These are phyloP conservation scores for Babesia ovis DNA, from an alignment of 169 alveolate genomes.

Conservation along the genomic window DNA sequence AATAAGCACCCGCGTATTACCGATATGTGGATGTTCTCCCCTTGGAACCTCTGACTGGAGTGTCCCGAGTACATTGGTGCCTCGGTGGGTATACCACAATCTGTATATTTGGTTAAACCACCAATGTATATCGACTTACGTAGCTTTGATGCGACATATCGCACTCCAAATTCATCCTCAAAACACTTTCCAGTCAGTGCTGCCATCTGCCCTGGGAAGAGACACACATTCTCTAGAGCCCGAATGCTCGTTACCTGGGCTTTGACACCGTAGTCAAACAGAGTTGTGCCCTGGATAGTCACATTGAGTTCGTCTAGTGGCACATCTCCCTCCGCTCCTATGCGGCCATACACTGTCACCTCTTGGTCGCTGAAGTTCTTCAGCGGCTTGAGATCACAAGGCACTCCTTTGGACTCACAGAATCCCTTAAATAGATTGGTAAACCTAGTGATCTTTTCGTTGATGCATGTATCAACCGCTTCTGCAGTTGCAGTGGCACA, in stretches of 20 bases:
- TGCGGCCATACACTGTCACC: conserved; percentile 59
- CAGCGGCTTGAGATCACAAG: conserved; percentile 58
- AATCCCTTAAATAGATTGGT: conserved; percentile 51
- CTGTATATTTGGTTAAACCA: background rate
- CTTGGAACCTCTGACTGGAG: conserved; percentile 28
- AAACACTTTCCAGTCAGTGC: conserved; percentile 60
- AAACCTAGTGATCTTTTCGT: conserved; percentile 54
- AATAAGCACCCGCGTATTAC: conserved; percentile 50
- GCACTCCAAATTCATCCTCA: conserved; percentile 63
- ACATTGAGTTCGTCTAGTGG: conserved; percentile 54
- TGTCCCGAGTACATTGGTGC: conserved; percentile 34
- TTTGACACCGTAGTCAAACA: conserved; percentile 54
- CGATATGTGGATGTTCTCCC: conserved; percentile 60
- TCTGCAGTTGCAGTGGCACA: conserved; percentile 47
- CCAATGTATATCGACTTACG: background rate
- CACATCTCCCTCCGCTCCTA: conserved; percentile 63
- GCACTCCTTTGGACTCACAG: conserved; percentile 53
- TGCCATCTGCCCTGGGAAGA: conserved; percentile 72
- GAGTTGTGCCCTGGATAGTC: conserved; percentile 61
- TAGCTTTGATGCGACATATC: conserved; percentile 56
- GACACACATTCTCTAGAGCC: conserved; percentile 41
- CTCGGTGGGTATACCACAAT: conserved; percentile 63
- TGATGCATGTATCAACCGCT: conserved; percentile 45
- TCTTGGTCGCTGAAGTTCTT: conserved; percentile 60
- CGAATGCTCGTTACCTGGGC: conserved; percentile 60